Evolutionary conservation across 306 rosid genomes (phyloP).

Genomic region (Fragaria vesca): DNA sequence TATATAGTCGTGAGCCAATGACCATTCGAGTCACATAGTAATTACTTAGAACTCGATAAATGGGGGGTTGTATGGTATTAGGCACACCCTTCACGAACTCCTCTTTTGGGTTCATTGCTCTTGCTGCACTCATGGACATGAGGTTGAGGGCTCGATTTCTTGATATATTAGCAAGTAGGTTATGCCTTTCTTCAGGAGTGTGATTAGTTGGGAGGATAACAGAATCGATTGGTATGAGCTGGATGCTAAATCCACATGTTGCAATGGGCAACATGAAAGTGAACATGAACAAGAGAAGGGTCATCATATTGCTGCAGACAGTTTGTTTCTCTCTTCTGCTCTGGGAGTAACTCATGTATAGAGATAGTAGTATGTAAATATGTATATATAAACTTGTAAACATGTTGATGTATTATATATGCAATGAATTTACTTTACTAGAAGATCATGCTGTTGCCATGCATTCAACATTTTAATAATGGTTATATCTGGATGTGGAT

Average conservation of each 20-base stretch:
- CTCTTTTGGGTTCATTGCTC: not conserved
- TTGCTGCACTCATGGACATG: not conserved
- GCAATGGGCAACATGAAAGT: not conserved
- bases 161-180: not conserved
- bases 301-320: slow-evolving; percentile 5
- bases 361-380: not conserved
- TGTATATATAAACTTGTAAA: not conserved
- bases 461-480: not conserved
- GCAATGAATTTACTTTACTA: not conserved
- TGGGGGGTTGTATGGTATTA: not conserved
- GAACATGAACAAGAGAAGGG: not conserved
- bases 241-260: not conserved
- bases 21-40: not conserved
- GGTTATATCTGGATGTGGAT: not conserved
- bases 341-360: not conserved
- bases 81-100: not conserved
- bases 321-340: not conserved
- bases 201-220: not conserved
- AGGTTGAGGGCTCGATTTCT: not conserved
- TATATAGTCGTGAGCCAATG: not conserved
- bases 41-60: not conserved
- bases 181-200: not conserved
- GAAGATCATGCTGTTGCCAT: not conserved
- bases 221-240: slow-evolving; percentile 13
- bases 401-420: not conserved